A percentile compares a stretch with the other conserved stretches of the same genome.
phyloP scores from a whole-genome alignment of 2,329 filamentous ascomycete genomes.

The Fusarium virguliforme region DNA sequence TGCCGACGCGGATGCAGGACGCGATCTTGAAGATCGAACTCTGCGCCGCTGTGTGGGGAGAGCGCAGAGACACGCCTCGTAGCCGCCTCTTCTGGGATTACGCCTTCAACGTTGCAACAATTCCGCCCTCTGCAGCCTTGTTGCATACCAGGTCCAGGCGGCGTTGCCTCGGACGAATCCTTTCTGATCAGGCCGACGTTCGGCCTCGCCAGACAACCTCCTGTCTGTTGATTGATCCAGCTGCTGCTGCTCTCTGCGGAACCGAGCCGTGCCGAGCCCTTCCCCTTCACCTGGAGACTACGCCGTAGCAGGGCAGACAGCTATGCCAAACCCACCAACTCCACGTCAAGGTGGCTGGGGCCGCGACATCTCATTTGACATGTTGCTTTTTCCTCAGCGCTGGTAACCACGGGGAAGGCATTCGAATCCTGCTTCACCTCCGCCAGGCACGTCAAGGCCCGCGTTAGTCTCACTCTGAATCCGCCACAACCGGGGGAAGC shows the following conservation, averaged over 20 bases:
- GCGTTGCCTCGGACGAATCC: slow-evolving; percentile 42
- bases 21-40: slow-evolving; percentile 34
- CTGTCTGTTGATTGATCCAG: slow-evolving; percentile 23
- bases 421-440: slow-evolving; percentile 28
- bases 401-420: slow-evolving; percentile 26
- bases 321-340: slow-evolving; percentile 29
- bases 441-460: slow-evolving; percentile 33
- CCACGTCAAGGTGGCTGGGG: slow-evolving; percentile 35
- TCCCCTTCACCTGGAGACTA: slow-evolving; percentile 37
- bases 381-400: slow-evolving; percentile 40
- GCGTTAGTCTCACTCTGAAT: slow-evolving; percentile 34
- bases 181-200: slow-evolving; percentile 19
- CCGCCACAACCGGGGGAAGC: slow-evolving; percentile 37
- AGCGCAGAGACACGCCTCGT: slow-evolving; percentile 18
- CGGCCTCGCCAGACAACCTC: slow-evolving; percentile 18
- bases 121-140: slow-evolving; percentile 22
- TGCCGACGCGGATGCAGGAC: slow-evolving; percentile 21
- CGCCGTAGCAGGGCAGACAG: slow-evolving; percentile 24
- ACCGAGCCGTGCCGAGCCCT: slow-evolving; percentile 37
- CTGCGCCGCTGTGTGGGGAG: slow-evolving; percentile 23
- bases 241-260: slow-evolving; percentile 21
- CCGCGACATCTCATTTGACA: slow-evolving; percentile 32
- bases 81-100: slow-evolving; percentile 28
- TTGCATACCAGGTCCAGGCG: slow-evolving; percentile 20
- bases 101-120: slow-evolving; percentile 25